Evolutionary conservation across 2,329 filamentous ascomycete genomes (phyloP).

Genomic region (Xylaria hypoxylon): DNA sequence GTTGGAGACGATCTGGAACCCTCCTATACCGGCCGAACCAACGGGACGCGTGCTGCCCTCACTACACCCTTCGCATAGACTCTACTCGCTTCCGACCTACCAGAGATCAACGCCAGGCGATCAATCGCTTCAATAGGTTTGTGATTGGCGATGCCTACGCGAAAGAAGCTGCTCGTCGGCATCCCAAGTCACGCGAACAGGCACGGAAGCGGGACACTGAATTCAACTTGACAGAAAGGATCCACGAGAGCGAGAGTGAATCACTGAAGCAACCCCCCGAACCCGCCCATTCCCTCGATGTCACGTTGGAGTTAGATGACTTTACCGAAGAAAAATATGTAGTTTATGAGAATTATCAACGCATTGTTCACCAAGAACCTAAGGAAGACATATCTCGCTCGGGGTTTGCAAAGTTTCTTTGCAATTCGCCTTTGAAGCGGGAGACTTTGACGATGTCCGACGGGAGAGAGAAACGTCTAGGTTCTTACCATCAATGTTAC

Average conservation of each 20-base stretch:
- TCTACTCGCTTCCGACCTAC: slow-evolving; percentile 72
- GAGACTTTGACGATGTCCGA: slow-evolving; percentile 58
- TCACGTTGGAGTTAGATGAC: slow-evolving; percentile 75
- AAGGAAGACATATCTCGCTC: slow-evolving; percentile 66
- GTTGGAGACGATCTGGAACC: slow-evolving; percentile 79
- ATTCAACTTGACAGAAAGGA: slow-evolving; percentile 73
- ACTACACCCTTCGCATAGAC: slow-evolving; percentile 85
- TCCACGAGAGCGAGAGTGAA: slow-evolving; percentile 75
- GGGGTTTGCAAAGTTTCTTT: slow-evolving; percentile 80
- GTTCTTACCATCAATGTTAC: slow-evolving; percentile 86
- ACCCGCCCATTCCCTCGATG: slow-evolving; percentile 74
- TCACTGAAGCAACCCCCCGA: slow-evolving; percentile 68
- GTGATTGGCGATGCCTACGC: slow-evolving; percentile 76
- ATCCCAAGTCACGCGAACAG: slow-evolving; percentile 76
- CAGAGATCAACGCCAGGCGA: slow-evolving; percentile 78
- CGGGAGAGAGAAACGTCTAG: slow-evolving; percentile 67
- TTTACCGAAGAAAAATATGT: slow-evolving; percentile 82
- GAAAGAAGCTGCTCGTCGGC: slow-evolving; percentile 70
- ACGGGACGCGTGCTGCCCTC: slow-evolving; percentile 85
- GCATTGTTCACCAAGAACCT: slow-evolving; percentile 75
- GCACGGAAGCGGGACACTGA: slow-evolving; percentile 71
- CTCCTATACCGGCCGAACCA: slow-evolving; percentile 84
- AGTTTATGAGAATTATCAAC: slow-evolving; percentile 81
- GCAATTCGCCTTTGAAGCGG: slow-evolving; percentile 72
- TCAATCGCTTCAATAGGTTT: slow-evolving; percentile 81